Conservation (phyloP, 2,329 filamentous ascomycete species). For the Xylariaceae sp. region DNA sequence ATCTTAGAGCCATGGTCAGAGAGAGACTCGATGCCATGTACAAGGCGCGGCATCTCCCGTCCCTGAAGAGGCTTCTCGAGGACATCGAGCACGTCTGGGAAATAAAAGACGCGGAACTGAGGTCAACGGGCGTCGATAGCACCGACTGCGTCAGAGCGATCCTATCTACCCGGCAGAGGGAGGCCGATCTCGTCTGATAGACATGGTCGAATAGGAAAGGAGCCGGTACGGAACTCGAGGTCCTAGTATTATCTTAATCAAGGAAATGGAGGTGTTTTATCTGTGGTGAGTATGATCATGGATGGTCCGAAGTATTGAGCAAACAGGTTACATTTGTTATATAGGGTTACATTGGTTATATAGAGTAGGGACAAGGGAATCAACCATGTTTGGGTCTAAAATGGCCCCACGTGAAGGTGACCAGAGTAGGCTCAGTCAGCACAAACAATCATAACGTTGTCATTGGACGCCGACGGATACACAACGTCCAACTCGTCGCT, state of each 20-base stretch:
- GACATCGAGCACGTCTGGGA: constrained; percentile 30
- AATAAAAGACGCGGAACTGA: constrained; percentile 26
- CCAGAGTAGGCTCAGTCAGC: too few relatives aligned
- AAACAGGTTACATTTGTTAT: too few relatives aligned
- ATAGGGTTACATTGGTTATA: too few relatives aligned
- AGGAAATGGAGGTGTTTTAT: not conserved
- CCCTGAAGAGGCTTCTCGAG: constrained; percentile 23
- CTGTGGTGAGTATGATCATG: not conserved
- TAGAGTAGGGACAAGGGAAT: too few relatives aligned
- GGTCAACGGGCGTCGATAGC: constrained; percentile 26
- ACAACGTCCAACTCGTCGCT: too few relatives aligned
- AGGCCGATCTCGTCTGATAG: constrained; percentile 15
- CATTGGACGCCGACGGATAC: too few relatives aligned
- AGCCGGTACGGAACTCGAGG: not conserved
- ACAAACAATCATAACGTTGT: too few relatives aligned
- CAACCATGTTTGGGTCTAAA: too few relatives aligned
- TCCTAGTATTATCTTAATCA: not conserved
- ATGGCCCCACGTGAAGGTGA: too few relatives aligned
- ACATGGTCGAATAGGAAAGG: not conserved
- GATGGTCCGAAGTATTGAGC: too few relatives aligned
- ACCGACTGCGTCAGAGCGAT: constrained; percentile 29
- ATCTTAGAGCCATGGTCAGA: constrained; percentile 21
- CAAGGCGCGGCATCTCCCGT: constrained; percentile 26
- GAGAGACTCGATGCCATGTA: constrained; percentile 27
- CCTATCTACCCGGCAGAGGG: constrained; percentile 20